A percentile compares a stretch with the other conserved stretches of the same genome.
phyloP scores from a whole-genome alignment of 139 green algal species.

The Astrephomene gubernaculifera region DNA sequence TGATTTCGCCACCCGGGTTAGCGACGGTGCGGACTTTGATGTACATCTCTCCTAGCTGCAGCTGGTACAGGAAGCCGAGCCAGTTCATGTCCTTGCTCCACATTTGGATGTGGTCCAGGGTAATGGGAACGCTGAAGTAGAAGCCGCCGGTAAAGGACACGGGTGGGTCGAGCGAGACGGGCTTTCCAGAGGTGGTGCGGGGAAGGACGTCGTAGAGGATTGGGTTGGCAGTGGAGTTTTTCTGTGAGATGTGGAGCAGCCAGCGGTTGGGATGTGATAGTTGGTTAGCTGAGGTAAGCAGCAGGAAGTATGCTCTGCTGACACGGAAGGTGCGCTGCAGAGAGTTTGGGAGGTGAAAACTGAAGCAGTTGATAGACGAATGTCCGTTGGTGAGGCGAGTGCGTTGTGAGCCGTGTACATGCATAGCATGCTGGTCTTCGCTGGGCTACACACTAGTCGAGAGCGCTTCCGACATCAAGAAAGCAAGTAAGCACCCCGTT shows the following conservation, averaged over 20 bases:
- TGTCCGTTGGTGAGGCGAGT: too few relatives aligned
- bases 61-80: not conserved
- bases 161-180: constrained; percentile 4
- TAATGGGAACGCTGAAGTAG: not conserved
- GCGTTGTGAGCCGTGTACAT: too few relatives aligned
- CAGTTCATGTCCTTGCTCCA: not conserved
- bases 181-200: not conserved
- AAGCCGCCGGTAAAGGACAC: not conserved
- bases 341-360: not conserved
- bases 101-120: not conserved
- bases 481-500: too few relatives aligned
- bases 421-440: too few relatives aligned
- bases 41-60: not conserved
- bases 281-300: not conserved
- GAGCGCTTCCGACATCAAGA: too few relatives aligned
- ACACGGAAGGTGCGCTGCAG: not conserved
- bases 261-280: not conserved
- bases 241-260: not conserved
- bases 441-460: too few relatives aligned
- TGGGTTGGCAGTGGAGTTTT: not conserved
- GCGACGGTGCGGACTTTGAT: constrained; percentile 3
- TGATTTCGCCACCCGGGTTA: not conserved
- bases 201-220: not conserved
- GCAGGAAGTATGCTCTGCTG: not conserved
- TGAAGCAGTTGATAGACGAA: not conserved